These are phyloP conservation scores for Mortierella claussenii DNA, from an alignment of 192 early-diverging fungal species.

Conservation along the genomic window DNA sequence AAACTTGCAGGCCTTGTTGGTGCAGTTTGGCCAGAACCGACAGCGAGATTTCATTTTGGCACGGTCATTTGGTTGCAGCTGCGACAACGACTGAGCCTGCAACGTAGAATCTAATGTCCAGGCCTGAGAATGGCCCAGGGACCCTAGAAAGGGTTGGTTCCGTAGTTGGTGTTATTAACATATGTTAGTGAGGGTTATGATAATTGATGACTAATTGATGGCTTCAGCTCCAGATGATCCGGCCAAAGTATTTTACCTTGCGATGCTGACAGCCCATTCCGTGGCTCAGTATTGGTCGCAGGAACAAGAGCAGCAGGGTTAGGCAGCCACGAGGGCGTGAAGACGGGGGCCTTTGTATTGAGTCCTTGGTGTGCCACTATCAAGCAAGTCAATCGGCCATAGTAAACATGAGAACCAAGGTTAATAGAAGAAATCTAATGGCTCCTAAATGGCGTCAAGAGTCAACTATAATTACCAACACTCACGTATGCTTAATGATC, in stretches of 20 bases:
- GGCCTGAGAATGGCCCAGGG: neutral
- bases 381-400: neutral
- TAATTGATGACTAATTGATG: too few relatives aligned
- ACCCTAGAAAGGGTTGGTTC: too few relatives aligned
- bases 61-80: neutral
- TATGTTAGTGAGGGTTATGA: too few relatives aligned
- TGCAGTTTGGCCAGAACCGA: slow-evolving; percentile 62
- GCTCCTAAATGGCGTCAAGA: too few relatives aligned
- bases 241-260: too few relatives aligned
- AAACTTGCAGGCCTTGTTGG: slow-evolving; percentile 67
- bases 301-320: neutral
- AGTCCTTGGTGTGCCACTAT: neutral
- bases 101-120: neutral
- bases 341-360: slow-evolving; percentile 44
- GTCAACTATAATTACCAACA: too few relatives aligned
- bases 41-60: slow-evolving; percentile 54
- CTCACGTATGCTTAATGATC: neutral
- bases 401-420: too few relatives aligned
- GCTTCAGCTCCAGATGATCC: too few relatives aligned
- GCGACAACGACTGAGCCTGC: neutral
- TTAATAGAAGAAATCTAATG: too few relatives aligned
- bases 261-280: neutral
- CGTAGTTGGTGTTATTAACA: too few relatives aligned
- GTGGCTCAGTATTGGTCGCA: neutral
- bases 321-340: slow-evolving; percentile 38